A percentile compares a stretch with the other conserved stretches of the same genome.
Conservation (phyloP, 169 alveolate species). For the Cryptosporidium xiaoi region DNA sequence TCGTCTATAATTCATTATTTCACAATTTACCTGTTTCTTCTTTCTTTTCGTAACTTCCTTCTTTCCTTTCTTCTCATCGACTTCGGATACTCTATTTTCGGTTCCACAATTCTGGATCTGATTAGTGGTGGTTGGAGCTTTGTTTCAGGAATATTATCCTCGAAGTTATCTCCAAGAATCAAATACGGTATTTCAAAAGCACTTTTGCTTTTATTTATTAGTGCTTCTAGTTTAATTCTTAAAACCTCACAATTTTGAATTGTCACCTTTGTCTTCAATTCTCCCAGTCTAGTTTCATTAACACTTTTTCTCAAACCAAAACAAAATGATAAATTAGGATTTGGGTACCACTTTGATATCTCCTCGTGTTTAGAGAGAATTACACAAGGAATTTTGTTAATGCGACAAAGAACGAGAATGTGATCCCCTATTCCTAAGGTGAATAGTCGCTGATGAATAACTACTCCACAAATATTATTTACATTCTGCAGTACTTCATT, state of each 20-base stretch:
- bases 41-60: constrained; percentile 56
- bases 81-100: constrained; percentile 50
- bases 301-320: constrained; percentile 33
- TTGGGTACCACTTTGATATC: constrained; percentile 12
- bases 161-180: background rate
- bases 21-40: background rate
- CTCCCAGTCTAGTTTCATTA: constrained; percentile 8
- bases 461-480: constrained; percentile 23
- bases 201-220: constrained; percentile 8
- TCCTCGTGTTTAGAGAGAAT: constrained; percentile 23
- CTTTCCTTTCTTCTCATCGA: constrained; percentile 39
- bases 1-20: no score
- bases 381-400: constrained; percentile 40
- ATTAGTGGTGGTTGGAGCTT: constrained; percentile 17
- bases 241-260: background rate
- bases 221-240: constrained; percentile 7
- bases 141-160: background rate
- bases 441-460: constrained; percentile 16
- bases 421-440: constrained; percentile 40
- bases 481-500: constrained; percentile 34
- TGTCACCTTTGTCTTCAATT: background rate
- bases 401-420: constrained; percentile 15
- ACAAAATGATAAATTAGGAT: constrained; percentile 11
- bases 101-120: constrained; percentile 4
- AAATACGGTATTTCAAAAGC: constrained; percentile 45